Percentiles rank a stretch among this genome's conserved stretches.
Evolutionary conservation across 2,329 filamentous ascomycete genomes (phyloP).

Genomic region (Simplicillium aogashimaense): DNA sequence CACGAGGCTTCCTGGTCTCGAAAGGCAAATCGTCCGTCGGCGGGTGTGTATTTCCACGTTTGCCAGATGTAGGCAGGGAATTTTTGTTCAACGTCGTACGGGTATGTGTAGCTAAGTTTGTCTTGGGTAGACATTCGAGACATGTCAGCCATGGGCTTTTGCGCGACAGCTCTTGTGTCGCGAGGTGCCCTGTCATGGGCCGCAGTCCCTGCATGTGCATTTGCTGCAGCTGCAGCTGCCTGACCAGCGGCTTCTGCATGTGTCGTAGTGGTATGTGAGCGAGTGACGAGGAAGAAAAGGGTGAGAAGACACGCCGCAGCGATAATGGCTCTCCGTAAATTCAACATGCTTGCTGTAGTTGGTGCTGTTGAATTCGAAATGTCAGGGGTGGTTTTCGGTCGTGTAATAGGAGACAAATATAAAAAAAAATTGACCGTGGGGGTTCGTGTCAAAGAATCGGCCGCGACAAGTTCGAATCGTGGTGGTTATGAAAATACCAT

Average conservation of each 20-base stretch:
- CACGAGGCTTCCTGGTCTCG: constrained; percentile 81
- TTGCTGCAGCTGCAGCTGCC: constrained; percentile 7
- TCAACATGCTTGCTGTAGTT: constrained; percentile 51
- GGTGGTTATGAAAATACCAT: too few species aligned
- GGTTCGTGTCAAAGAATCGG: too few species aligned
- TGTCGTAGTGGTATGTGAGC: constrained; percentile 33
- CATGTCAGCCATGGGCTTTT: constrained; percentile 60
- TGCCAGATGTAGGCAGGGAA: constrained; percentile 99
- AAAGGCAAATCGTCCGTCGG: constrained; percentile 68
- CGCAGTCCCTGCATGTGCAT: constrained; percentile 12
- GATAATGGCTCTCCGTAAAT: constrained; percentile 65
- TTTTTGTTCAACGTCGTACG: constrained; percentile 78
- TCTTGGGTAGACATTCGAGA: constrained; percentile 61
- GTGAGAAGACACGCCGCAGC: constrained; percentile 59
- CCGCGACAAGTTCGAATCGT: too few species aligned
- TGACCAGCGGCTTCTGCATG: constrained; percentile 2
- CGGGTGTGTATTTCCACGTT: constrained; percentile 87
- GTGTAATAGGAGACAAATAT: too few species aligned
- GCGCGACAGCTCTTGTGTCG: constrained; percentile 30
- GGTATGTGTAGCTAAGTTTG: constrained; percentile 88
- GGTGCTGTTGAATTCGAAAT: not conserved
- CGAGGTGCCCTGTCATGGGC: constrained; percentile 8
- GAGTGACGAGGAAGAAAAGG: constrained; percentile 58
- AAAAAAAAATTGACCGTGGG: too few species aligned
- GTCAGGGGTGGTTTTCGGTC: not conserved